These are phyloP conservation scores for Pseudogymnoascus sp. DNA, from an alignment of 2,329 filamentous ascomycete species.

Conservation along the genomic window DNA sequence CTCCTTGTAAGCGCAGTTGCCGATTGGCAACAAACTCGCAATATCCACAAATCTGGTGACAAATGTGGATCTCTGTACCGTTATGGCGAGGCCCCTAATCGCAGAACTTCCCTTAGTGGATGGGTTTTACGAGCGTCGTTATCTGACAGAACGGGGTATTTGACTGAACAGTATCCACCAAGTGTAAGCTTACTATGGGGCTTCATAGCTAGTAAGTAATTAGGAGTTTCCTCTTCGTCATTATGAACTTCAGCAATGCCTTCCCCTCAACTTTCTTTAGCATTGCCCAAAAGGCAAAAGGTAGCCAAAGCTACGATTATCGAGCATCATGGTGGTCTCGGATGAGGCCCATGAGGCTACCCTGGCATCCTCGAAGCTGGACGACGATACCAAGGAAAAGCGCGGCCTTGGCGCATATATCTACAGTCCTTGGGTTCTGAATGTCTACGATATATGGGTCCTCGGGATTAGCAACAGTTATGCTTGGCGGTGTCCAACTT, in stretches of 20 bases:
- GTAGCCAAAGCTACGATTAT: not conserved
- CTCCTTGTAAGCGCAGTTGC: not conserved
- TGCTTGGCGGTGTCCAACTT: slow-evolving; percentile 26
- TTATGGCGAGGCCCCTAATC: not conserved
- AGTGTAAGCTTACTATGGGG: not conserved
- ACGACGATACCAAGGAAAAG: not conserved
- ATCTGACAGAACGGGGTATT: not conserved
- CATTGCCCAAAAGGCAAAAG: not conserved
- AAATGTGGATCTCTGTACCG: not conserved
- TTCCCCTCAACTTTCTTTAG: not conserved
- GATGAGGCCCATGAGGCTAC: not conserved
- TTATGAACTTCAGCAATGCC: not conserved
- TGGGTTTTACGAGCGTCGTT: not conserved
- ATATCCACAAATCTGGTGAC: too few relatives aligned
- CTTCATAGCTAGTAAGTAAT: not conserved
- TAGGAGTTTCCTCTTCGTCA: not conserved
- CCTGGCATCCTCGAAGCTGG: not conserved
- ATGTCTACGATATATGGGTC: slow-evolving; percentile 20
- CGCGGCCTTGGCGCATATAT: not conserved
- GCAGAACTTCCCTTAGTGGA: not conserved
- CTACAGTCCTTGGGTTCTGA: slow-evolving; percentile 11
- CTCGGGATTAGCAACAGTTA: slow-evolving; percentile 21
- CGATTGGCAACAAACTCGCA: not conserved
- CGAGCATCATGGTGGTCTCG: not conserved
- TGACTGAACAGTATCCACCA: not conserved